Conservation (phyloP, 2,329 filamentous ascomycete genomes). For the Trichocomaceae sp. region DNA sequence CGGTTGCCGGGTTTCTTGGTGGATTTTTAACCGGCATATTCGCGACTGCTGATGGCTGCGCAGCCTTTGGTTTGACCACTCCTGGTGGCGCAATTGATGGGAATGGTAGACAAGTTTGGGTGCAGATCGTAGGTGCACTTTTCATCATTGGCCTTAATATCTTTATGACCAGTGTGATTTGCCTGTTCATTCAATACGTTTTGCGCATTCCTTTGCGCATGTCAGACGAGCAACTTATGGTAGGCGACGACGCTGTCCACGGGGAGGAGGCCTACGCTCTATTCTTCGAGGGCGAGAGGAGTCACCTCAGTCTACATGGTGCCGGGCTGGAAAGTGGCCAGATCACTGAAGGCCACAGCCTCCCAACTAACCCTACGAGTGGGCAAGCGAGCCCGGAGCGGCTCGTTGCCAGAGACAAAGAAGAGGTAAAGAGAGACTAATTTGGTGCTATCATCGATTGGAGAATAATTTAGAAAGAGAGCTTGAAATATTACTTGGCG, state of each 20-base stretch:
- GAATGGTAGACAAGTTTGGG: slow-evolving; percentile 45
- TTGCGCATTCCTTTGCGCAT: slow-evolving; percentile 44
- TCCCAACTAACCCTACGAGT: not conserved
- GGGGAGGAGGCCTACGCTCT: slow-evolving; percentile 40
- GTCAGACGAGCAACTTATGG: slow-evolving; percentile 40
- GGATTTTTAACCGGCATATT: slow-evolving; percentile 44
- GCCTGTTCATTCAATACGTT: slow-evolving; percentile 48
- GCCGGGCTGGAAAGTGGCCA: slow-evolving; percentile 12
- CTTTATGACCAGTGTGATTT: slow-evolving; percentile 46
- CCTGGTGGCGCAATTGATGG: slow-evolving; percentile 46
- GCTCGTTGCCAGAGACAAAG: not conserved
- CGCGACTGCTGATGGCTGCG: slow-evolving; percentile 42
- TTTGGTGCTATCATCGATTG: not conserved
- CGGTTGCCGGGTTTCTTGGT: slow-evolving; percentile 42
- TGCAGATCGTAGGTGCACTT: slow-evolving; percentile 45
- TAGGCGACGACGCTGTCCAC: slow-evolving; percentile 45
- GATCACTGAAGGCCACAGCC: slow-evolving; percentile 7
- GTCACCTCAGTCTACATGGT: slow-evolving; percentile 14
- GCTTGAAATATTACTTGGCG: not conserved
- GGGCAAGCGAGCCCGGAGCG: not conserved
- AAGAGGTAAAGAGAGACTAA: not conserved
- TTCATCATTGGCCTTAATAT: slow-evolving; percentile 48
- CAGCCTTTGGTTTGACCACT: slow-evolving; percentile 42
- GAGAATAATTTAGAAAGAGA: not conserved
- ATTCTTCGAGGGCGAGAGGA: slow-evolving; percentile 13